Conservation (phyloP, 805 yeast genomes). For the Zygoascus flipseniorum region DNA sequence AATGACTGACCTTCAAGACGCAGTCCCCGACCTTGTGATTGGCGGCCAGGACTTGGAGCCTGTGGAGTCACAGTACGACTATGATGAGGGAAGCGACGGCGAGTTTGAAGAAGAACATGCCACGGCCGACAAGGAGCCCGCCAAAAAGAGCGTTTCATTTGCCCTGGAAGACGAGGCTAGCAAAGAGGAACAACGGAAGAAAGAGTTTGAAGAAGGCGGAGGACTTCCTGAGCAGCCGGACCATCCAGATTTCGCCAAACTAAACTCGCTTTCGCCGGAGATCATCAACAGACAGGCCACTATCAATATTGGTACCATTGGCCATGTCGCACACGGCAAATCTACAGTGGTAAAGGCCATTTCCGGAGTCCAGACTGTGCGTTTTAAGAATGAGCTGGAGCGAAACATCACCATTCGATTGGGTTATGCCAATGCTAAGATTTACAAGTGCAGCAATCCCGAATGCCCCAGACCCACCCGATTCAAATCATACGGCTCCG, state of each 20-base stretch:
- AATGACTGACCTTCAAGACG: constrained; percentile 67
- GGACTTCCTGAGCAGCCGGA: constrained; percentile 96
- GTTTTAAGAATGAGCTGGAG: constrained; percentile 98
- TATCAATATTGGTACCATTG: constrained; percentile 94
- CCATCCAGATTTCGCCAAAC: constrained; percentile 68
- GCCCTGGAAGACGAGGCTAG: constrained; percentile 56
- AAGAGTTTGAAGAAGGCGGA: constrained; percentile 96
- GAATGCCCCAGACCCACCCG: constrained; percentile 90
- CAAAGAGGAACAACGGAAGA: constrained; percentile 64
- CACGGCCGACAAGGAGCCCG: constrained; percentile 31
- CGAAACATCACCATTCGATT: constrained; percentile 97
- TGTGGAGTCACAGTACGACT: constrained; percentile 38
- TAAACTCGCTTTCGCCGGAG: constrained; percentile 89
- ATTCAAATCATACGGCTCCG: constrained; percentile 89
- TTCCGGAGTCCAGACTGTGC: constrained; percentile 97
- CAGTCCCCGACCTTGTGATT: constrained; percentile 77
- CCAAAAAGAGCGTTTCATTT: constrained; percentile 74
- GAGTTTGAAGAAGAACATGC: constrained; percentile 23
- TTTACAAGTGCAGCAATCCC: constrained; percentile 83
- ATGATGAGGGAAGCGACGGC: constrained; percentile 33
- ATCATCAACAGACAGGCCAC: constrained; percentile 96
- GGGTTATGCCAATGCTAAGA: constrained; percentile 98
- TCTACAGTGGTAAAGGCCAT: constrained; percentile 91
- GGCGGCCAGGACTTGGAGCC: constrained; percentile 43
- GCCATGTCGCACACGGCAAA: constrained; percentile 95